phyloP scores from a whole-genome alignment of 73 alveolate genomes.

The Diophrys appendiculata region DNA sequence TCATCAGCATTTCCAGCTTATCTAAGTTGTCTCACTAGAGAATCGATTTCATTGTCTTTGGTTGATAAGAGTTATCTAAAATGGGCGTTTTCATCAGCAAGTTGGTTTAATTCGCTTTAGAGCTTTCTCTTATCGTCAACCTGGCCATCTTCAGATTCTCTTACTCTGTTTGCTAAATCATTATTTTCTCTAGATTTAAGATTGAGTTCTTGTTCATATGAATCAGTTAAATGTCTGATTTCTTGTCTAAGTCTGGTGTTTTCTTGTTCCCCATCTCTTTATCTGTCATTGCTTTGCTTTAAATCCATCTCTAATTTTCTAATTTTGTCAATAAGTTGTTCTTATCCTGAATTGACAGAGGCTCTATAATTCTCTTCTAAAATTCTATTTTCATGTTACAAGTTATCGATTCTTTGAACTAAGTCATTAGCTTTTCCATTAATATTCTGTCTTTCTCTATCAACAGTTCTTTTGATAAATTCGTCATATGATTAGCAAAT shows the following conservation, averaged over 20 bases:
- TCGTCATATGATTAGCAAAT: neutral
- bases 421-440: neutral
- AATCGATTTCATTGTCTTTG: constrained; percentile 4
- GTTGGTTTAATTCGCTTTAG: neutral
- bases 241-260: neutral
- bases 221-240: constrained; percentile 11
- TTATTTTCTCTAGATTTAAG: constrained; percentile 2
- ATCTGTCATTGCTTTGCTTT: neutral
- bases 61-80: neutral
- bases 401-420: constrained; percentile 1
- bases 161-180: constrained; percentile 10
- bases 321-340: constrained; percentile 1
- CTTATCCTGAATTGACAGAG: neutral
- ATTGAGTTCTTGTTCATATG: neutral
- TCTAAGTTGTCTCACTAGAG: neutral
- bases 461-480: neutral
- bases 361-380: constrained; percentile 23
- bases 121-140: neutral
- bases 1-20: neutral
- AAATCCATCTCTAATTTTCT: neutral
- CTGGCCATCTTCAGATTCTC: neutral
- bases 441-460: constrained; percentile 8
- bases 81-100: neutral
- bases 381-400: neutral
- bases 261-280: neutral